Base-by-base conservation (phyloP, 2,329 filamentous ascomycete genomes). In the Dichotomopilus funicola region DNA sequence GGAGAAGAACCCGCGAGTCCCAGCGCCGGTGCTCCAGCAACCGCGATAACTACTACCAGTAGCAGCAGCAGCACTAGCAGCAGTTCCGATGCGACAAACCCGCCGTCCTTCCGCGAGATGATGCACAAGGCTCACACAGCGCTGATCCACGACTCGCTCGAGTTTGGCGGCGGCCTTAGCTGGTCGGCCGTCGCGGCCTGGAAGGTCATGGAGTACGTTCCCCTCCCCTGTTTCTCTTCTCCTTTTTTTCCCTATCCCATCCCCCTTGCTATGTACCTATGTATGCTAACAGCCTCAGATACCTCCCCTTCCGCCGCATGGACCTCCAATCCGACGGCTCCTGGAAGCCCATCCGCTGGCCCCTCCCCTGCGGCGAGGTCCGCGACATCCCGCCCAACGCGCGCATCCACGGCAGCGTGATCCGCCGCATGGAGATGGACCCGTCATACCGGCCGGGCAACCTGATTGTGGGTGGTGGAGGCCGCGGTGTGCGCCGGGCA, bases 291-390 rank as follows among this genome's bases (percentile, higher is more conserved):
- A 12, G 4, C 12, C 31, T 38, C 38, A 61, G 59, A 35, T 91
- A 87, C 67, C 73, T 92, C 31, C 89, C 89, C 0, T 91, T 92
- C 71, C 79, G 87, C 1, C 78, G 89, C 31, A 91, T 94, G 86
- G 89, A 92, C 62, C 72, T 92, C 6, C 82, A 83, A 59, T 57
- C 74, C 0, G 86, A 91, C 59, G 87, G 87, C 0, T 82, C 81
- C 0, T 94, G 89, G 89, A 85, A 83, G 68, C 85, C 87, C 0
- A 92, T 94, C 61, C 77, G 83, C 7, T 92, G 88, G 87, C 89
- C 89, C 0, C 72, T 92, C 2, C 89, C 89, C 0, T 81, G 84
- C 35, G 89, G 89, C 8, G 88, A 92, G 70, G 82, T 86, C 0
- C 80, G 89, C 12, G 89, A 94, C 64, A 84, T 94, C 1, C 89